phyloP scores from a whole-genome alignment of 495 filamentous ascomycete genomes.

The Glutinoglossum americanum region DNA sequence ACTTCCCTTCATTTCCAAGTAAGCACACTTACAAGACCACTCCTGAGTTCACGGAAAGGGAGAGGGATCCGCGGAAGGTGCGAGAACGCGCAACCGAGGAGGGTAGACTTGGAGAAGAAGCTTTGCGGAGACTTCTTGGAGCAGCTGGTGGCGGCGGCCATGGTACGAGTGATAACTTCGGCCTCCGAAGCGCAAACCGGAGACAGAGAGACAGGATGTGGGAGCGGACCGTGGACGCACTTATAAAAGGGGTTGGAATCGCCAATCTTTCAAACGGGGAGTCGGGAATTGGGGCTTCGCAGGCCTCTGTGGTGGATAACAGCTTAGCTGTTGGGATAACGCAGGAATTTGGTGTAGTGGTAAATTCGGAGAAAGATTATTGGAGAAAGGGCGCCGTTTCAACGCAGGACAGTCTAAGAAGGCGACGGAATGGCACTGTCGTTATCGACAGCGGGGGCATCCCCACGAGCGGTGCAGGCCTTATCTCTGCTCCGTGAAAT shows the following conservation, averaged over 20 bases:
- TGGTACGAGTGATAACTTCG: background rate
- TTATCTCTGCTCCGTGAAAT: background rate
- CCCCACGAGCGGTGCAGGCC: background rate
- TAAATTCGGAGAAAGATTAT: slow-evolving; percentile 20
- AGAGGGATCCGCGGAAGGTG: slow-evolving; percentile 47
- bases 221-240: background rate
- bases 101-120: slow-evolving; percentile 51
- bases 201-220: background rate
- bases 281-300: background rate
- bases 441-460: background rate
- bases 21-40: slow-evolving; percentile 54
- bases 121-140: slow-evolving; percentile 40
- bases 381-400: slow-evolving; percentile 15
- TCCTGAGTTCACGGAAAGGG: slow-evolving; percentile 39
- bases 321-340: background rate
- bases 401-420: background rate
- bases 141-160: slow-evolving; percentile 15
- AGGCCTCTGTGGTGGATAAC: background rate
- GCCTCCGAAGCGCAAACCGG: background rate
- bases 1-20: slow-evolving; percentile 50
- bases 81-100: slow-evolving; percentile 53
- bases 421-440: background rate
- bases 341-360: slow-evolving; percentile 1
- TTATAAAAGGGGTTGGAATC: background rate
- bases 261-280: background rate